These are phyloP conservation scores for Gaertneriomyces semiglobifer DNA, from an alignment of 192 early-diverging fungal genomes.

Conservation along the genomic window DNA sequence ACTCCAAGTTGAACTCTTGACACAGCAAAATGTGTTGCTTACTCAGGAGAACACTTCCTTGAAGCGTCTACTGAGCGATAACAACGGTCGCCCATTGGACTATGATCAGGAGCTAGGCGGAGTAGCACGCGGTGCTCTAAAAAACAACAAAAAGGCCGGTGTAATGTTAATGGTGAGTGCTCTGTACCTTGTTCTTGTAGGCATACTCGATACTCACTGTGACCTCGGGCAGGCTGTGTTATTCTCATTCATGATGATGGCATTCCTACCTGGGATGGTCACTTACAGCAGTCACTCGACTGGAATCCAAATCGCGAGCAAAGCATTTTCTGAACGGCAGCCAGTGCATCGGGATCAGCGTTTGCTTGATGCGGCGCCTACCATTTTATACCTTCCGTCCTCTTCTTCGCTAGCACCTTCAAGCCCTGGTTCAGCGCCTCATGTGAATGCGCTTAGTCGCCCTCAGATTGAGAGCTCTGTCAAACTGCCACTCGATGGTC, in stretches of 20 bases:
- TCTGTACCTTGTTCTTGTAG: slow-evolving; percentile 16
- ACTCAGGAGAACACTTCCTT: slow-evolving; percentile 43
- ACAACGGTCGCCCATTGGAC: slow-evolving; percentile 7
- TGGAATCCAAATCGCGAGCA: slow-evolving; percentile 23
- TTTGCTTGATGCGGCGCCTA: slow-evolving; percentile 20
- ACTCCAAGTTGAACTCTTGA: slow-evolving; percentile 55
- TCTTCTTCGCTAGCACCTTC: slow-evolving; percentile 30
- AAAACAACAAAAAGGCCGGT: slow-evolving; percentile 40
- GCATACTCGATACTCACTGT: neutral
- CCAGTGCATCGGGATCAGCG: neutral
- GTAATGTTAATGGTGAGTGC: slow-evolving; percentile 58
- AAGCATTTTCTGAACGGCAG: slow-evolving; percentile 12
- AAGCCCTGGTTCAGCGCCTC: slow-evolving; percentile 31
- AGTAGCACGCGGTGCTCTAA: neutral
- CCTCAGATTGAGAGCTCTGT: slow-evolving; percentile 11
- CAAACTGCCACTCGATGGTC: slow-evolving; percentile 23
- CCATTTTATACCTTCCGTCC: slow-evolving; percentile 27
- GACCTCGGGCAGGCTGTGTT: slow-evolving; percentile 61
- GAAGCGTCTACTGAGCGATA: slow-evolving; percentile 34
- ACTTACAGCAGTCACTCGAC: slow-evolving; percentile 24
- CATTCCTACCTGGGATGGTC: slow-evolving; percentile 57
- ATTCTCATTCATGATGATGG: slow-evolving; percentile 78
- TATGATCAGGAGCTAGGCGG: slow-evolving; percentile 14
- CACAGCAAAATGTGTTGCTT: slow-evolving; percentile 54
- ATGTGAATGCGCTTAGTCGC: slow-evolving; percentile 22